These are phyloP conservation scores for Geotrichum siamense DNA, from an alignment of 1,139 yeast genomes.

Conservation along the genomic window DNA sequence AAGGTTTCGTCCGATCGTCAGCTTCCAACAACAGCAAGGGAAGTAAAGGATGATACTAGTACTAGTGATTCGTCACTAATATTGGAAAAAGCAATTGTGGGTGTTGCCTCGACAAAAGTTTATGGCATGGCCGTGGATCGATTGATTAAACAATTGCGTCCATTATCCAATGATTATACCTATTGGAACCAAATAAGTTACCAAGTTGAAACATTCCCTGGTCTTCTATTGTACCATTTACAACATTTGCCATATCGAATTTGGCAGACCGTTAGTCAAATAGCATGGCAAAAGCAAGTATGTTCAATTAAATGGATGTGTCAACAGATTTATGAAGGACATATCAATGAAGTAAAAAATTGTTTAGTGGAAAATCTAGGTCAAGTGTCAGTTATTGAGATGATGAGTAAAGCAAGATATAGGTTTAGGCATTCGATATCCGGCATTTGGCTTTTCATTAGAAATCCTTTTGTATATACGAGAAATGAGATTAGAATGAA, in stretches of 20 bases:
- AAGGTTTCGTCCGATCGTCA: no score
- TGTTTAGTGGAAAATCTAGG: no score
- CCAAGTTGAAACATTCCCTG: slow-evolving; percentile 4
- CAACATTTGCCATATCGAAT: slow-evolving; percentile 8
- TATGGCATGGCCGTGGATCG: slow-evolving; percentile 25
- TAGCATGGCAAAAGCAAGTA: no score
- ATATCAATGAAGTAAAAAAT: background rate
- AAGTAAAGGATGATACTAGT: no score
- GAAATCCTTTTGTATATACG: slow-evolving; percentile 1
- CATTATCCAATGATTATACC: slow-evolving; percentile 29
- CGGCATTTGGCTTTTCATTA: background rate
- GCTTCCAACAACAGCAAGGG: no score
- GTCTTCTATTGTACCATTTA: slow-evolving; percentile 7
- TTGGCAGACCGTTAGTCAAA: no score
- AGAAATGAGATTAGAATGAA: background rate
- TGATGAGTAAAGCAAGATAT: no score
- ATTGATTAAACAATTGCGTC: slow-evolving; percentile 30
- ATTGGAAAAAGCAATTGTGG: slow-evolving; percentile 18
- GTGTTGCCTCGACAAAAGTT: slow-evolving; percentile 22
- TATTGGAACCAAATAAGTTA: slow-evolving; percentile 32
- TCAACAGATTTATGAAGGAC: no score
- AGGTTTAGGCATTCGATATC: background rate
- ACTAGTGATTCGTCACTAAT: no score
- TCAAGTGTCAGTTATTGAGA: no score
- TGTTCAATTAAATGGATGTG: no score